A percentile compares a stretch with the other conserved stretches of the same genome.
These are phyloP conservation scores for Corynascus novoguineensis DNA, from an alignment of 495 filamentous ascomycete species.

Conservation along the genomic window DNA sequence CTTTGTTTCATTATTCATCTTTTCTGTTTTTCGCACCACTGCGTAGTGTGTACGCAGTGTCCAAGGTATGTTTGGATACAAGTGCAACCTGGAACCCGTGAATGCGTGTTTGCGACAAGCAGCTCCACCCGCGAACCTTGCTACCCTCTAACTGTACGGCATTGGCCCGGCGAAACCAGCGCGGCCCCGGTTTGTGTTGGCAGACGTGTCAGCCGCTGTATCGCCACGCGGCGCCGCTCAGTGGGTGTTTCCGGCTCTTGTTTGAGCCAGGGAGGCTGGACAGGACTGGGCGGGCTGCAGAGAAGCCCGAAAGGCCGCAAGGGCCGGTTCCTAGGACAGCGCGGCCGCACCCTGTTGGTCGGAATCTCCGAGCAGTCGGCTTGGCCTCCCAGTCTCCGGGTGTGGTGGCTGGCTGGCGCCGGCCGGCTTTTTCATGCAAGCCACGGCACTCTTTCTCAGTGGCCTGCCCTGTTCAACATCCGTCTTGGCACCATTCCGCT, in stretches of 20 bases:
- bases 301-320: constrained; percentile 15
- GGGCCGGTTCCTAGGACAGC: neutral
- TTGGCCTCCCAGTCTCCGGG: neutral
- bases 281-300: constrained; percentile 3
- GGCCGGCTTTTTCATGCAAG: neutral
- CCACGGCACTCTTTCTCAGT: neutral
- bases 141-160: neutral
- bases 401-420: neutral
- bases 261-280: neutral
- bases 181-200: neutral
- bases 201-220: constrained; percentile 11
- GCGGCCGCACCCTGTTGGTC: constrained; percentile 1
- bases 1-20: neutral
- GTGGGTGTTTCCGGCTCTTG: neutral
- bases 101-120: neutral
- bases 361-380: constrained; percentile 1
- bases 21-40: neutral
- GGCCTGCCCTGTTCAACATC: neutral
- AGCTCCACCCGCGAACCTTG: neutral
- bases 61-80: too few relatives aligned
- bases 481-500: too few relatives aligned
- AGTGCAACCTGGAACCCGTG: too few relatives aligned
- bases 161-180: neutral
- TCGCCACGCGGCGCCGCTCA: constrained; percentile 2
- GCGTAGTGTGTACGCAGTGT: too few relatives aligned